A percentile compares a stretch with the other conserved stretches of the same genome.
Evolutionary conservation across 2,329 filamentous ascomycete genomes (phyloP).

Genomic region (Penicillium sp.): DNA sequence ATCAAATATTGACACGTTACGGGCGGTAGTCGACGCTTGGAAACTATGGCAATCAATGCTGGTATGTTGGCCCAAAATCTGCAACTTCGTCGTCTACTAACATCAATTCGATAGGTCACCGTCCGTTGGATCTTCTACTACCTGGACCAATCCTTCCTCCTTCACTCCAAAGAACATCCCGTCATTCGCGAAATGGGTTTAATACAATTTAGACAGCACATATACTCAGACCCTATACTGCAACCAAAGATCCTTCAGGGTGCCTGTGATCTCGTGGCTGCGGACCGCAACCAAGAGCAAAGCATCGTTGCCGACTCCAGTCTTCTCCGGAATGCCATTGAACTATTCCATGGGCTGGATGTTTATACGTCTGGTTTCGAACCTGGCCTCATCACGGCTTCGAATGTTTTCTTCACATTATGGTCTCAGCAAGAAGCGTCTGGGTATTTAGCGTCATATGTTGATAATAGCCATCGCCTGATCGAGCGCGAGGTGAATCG

Average conservation of each 20-base stretch:
- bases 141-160: conserved; percentile 85
- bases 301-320: conserved; percentile 62
- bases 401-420: conserved; percentile 68
- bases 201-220: conserved; percentile 69
- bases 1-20: conserved; percentile 68
- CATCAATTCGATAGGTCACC: conserved; percentile 58
- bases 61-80: conserved; percentile 52
- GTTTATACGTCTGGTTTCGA: conserved; percentile 84
- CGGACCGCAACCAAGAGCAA: conserved; percentile 65
- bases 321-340: conserved; percentile 75
- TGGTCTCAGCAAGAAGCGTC: conserved; percentile 72
- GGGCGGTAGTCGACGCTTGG: conserved; percentile 69
- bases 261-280: conserved; percentile 75
- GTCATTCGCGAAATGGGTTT: conserved; percentile 84
- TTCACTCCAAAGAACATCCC: conserved; percentile 70
- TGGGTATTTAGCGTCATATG: conserved; percentile 74
- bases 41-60: conserved; percentile 77
- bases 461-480: conserved; percentile 69
- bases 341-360: conserved; percentile 83
- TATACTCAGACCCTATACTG: conserved; percentile 60
- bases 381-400: conserved; percentile 70
- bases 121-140: conserved; percentile 93
- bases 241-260: conserved; percentile 65
- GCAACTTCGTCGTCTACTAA: neutral
- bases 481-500: conserved; percentile 74